phyloP scores from a whole-genome alignment of 2,329 filamentous ascomycete species.

The Dothistroma septosporum region DNA sequence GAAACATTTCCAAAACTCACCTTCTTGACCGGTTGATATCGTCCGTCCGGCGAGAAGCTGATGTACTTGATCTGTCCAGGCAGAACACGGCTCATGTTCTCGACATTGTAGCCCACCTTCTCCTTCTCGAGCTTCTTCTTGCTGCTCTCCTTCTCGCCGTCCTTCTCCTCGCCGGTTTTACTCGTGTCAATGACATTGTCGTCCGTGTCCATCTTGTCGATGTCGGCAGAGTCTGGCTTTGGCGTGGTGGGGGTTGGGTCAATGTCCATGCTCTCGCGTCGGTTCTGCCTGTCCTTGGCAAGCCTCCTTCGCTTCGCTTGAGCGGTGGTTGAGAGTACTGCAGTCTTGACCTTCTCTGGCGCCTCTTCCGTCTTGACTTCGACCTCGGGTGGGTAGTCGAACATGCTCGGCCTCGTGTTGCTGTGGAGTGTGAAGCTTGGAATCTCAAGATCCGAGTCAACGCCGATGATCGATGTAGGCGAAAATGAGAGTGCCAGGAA shows the following conservation, averaged over 20 bases:
- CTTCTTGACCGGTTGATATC: conserved; percentile 92
- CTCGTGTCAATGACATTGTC: conserved; percentile 40
- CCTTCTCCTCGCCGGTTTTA: conserved; percentile 38
- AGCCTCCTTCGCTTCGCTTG: conserved; percentile 93
- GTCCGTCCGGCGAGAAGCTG: conserved; percentile 73
- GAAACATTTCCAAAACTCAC: conserved; percentile 46
- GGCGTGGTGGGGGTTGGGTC: conserved; percentile 74
- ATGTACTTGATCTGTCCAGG: conserved; percentile 93
- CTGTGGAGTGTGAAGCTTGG: conserved; percentile 94
- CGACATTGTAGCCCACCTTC: conserved; percentile 91
- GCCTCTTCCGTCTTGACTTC: conserved; percentile 93
- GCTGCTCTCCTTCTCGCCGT: conserved; percentile 55
- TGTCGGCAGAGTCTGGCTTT: conserved; percentile 53
- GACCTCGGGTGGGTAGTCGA: conserved; percentile 96
- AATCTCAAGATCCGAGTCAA: conserved; percentile 90
- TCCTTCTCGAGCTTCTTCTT: conserved; percentile 96
- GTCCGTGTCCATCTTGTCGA: conserved; percentile 79
- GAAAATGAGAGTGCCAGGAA: conserved; percentile 94
- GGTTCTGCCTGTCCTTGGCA: conserved; percentile 86
- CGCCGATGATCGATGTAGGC: conserved; percentile 91
- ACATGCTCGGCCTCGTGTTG: conserved; percentile 88
- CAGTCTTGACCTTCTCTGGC: conserved; percentile 88
- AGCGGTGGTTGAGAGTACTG: conserved; percentile 91
- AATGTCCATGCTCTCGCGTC: conserved; percentile 92
- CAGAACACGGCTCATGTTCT: conserved; percentile 94